phyloP scores from a whole-genome alignment of 108 stramenopile species.

The Chaetoceros tenuissimus region DNA sequence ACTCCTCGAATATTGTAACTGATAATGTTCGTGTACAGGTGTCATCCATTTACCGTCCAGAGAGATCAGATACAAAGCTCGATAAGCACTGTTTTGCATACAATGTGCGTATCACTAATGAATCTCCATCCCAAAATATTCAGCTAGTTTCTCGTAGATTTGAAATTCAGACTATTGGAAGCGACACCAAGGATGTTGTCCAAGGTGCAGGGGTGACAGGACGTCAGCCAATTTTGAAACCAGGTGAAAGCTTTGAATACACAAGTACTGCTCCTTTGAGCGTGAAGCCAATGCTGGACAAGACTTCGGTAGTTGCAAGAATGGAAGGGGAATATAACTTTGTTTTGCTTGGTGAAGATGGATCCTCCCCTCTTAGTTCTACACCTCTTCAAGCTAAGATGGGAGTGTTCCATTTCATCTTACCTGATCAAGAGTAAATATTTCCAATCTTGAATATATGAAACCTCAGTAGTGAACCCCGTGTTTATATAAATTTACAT shows the following conservation, averaged over 20 bases:
- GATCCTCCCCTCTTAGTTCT: constrained; percentile 58
- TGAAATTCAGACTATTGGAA: constrained; percentile 84
- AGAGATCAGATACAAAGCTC: constrained; percentile 66
- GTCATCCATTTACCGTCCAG: constrained; percentile 80
- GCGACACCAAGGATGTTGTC: constrained; percentile 76
- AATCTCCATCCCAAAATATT: constrained; percentile 45
- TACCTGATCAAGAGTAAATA: constrained; percentile 51
- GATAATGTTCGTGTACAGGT: constrained; percentile 73
- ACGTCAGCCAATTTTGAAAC: constrained; percentile 84
- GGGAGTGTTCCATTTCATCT: constrained; percentile 79
- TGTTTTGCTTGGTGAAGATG: constrained; percentile 66
- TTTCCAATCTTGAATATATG: no score
- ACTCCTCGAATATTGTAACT: constrained; percentile 59
- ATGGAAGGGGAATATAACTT: constrained; percentile 87
- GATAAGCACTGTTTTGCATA: constrained; percentile 90
- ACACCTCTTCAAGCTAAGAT: constrained; percentile 78
- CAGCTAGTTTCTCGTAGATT: constrained; percentile 84
- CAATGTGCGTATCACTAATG: constrained; percentile 92
- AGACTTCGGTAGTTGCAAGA: constrained; percentile 79
- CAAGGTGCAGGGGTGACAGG: constrained; percentile 88
- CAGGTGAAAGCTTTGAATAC: constrained; percentile 90
- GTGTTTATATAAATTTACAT: no score
- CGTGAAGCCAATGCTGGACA: constrained; percentile 69
- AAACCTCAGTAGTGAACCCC: no score
- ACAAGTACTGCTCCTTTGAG: constrained; percentile 78